These are phyloP conservation scores for Cucurbita ficifolia DNA, from an alignment of 306 rosid species.

Conservation along the genomic window DNA sequence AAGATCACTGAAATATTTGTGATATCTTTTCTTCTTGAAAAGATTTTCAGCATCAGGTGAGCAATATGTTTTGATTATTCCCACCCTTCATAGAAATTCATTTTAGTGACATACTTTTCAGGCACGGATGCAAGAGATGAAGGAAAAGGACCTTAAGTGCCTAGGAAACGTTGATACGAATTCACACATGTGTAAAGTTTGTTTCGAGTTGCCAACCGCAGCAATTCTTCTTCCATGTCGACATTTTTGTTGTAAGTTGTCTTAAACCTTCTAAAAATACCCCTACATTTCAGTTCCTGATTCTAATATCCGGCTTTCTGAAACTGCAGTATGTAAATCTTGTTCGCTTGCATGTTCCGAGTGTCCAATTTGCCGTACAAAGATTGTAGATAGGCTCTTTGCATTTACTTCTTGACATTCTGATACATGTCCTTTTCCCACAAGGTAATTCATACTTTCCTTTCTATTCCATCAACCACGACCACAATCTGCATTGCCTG, in stretches of 20 bases:
- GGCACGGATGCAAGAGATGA: conserved; percentile 98
- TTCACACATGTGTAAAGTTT: conserved; percentile 91
- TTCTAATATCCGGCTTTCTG: background rate
- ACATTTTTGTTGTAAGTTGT: conserved; percentile 82
- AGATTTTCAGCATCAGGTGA: background rate
- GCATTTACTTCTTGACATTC: conserved; percentile 64
- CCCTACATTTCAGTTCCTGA: background rate
- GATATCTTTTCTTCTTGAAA: background rate
- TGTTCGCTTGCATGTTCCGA: conserved; percentile 97
- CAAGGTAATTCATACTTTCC: conserved; percentile 26
- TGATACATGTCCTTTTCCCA: conserved; percentile 1
- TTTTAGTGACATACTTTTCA: conserved; percentile 10
- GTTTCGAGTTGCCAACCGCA: conserved; percentile 90
- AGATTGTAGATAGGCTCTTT: conserved; percentile 91
- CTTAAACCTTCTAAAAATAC: background rate
- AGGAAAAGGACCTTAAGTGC: conserved; percentile 74
- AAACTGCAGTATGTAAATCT: conserved; percentile 66
- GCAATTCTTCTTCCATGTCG: conserved; percentile 96
- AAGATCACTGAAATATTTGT: background rate
- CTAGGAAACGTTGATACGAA: conserved; percentile 71
- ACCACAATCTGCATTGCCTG: background rate
- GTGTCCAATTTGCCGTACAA: conserved; percentile 93
- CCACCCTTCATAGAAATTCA: background rate
- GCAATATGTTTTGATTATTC: background rate
- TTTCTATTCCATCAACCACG: background rate